Percentiles rank a stretch among this genome's conserved stretches.
These are phyloP conservation scores for Neoscytalidium dimidiatum DNA, from an alignment of 2,329 filamentous ascomycete genomes.

Conservation along the genomic window DNA sequence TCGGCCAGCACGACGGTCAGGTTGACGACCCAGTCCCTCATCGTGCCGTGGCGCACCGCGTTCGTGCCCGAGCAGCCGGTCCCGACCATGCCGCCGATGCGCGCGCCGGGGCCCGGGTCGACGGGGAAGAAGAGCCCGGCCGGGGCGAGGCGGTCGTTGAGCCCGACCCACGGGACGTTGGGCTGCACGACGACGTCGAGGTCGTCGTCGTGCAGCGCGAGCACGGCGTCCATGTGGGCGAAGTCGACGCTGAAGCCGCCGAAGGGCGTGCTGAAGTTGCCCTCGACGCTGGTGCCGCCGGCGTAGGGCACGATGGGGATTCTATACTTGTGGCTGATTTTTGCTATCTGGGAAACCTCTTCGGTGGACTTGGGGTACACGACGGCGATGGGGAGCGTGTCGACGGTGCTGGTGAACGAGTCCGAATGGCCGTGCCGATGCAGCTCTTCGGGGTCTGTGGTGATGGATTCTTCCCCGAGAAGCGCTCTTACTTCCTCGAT, in stretches of 20 bases:
- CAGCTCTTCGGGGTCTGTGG: constrained; percentile 64
- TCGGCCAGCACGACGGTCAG: constrained; percentile 79
- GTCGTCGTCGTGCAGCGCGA: constrained; percentile 79
- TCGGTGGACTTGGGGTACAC: constrained; percentile 65
- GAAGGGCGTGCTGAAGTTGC: constrained; percentile 83
- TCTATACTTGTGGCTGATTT: constrained; percentile 74
- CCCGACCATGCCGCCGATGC: constrained; percentile 81
- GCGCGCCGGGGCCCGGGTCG: constrained; percentile 75
- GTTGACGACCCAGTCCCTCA: constrained; percentile 88
- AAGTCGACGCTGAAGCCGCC: constrained; percentile 92
- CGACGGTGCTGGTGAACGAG: constrained; percentile 69
- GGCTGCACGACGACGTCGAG: constrained; percentile 94
- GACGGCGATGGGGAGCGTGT: constrained; percentile 64
- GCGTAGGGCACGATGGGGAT: constrained; percentile 85
- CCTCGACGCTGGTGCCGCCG: constrained; percentile 83
- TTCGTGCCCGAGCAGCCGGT: constrained; percentile 76
- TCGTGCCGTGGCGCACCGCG: constrained; percentile 78
- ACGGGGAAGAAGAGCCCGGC: constrained; percentile 87
- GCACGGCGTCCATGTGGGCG: constrained; percentile 78
- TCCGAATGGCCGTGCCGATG: constrained; percentile 69
- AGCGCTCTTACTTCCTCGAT: constrained; percentile 54
- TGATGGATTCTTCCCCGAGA: constrained; percentile 63
- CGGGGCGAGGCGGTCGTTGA: constrained; percentile 74
- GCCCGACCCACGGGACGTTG: constrained; percentile 85
- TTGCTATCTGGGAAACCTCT: constrained; percentile 66